These are phyloP conservation scores for Opeltia flavorubescens DNA, from an alignment of 495 filamentous ascomycete genomes.

Conservation along the genomic window DNA sequence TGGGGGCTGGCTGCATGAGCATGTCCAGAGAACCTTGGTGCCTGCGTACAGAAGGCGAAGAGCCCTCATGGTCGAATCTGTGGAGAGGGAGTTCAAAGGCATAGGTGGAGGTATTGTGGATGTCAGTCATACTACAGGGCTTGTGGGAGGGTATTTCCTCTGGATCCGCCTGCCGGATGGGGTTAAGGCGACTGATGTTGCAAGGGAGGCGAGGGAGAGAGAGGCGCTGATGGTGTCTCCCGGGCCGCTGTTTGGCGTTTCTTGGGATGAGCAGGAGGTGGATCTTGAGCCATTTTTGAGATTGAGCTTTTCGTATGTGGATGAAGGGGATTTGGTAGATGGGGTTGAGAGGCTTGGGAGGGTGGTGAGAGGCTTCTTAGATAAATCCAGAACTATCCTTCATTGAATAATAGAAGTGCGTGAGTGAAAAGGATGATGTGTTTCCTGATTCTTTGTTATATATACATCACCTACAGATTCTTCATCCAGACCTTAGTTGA, in stretches of 20 bases:
- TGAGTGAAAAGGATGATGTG: too few relatives aligned
- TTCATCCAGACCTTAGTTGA: too few relatives aligned
- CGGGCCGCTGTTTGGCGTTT: slow-evolving; percentile 54
- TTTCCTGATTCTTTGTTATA: too few relatives aligned
- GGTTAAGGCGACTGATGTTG: slow-evolving; percentile 39
- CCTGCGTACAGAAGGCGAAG: slow-evolving; percentile 45
- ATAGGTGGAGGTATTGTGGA: slow-evolving; percentile 32
- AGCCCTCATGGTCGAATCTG: slow-evolving; percentile 33
- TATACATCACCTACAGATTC: too few relatives aligned
- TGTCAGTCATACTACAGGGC: too few relatives aligned
- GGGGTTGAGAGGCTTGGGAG: slow-evolving; percentile 48
- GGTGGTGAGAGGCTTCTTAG: too few relatives aligned
- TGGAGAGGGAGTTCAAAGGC: slow-evolving; percentile 40
- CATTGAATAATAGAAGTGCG: too few relatives aligned
- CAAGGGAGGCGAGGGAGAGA: slow-evolving; percentile 33
- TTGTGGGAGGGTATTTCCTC: slow-evolving; percentile 68
- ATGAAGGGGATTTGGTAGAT: slow-evolving; percentile 49
- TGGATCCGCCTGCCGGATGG: slow-evolving; percentile 52
- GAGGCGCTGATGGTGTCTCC: slow-evolving; percentile 49
- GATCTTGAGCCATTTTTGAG: slow-evolving; percentile 43
- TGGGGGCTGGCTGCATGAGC: slow-evolving; percentile 32
- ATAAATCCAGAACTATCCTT: too few relatives aligned
- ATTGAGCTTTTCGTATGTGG: slow-evolving; percentile 65
- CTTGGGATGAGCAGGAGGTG: slow-evolving; percentile 33
- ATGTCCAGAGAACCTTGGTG: slow-evolving; percentile 34